These are phyloP conservation scores for Myxozyma monticola DNA, from an alignment of 805 yeast species.

Conservation along the genomic window DNA sequence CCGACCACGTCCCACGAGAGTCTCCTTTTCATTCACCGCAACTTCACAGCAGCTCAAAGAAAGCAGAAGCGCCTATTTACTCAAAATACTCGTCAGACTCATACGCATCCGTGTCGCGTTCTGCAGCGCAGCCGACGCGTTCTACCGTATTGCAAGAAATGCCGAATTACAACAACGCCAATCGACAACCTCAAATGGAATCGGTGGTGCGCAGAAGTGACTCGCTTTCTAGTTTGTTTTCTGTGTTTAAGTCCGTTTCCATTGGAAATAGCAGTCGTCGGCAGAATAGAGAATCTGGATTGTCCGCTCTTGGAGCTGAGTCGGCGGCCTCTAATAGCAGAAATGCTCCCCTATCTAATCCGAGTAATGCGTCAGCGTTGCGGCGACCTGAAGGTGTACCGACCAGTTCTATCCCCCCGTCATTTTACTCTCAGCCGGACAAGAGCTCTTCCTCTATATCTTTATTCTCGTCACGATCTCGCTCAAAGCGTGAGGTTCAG, in stretches of 20 bases:
- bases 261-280: not conserved
- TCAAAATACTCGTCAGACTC: too few species aligned
- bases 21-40: too few species aligned
- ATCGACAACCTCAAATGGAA: too few species aligned
- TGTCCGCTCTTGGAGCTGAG: not conserved
- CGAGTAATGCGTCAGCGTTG: not conserved
- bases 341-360: not conserved
- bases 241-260: slow-evolving; percentile 6
- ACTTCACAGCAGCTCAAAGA: too few species aligned
- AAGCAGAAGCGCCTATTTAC: too few species aligned
- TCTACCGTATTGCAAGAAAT: too few species aligned
- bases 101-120: too few species aligned
- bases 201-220: slow-evolving; percentile 5
- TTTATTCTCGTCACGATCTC: not conserved
- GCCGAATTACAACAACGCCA: too few species aligned
- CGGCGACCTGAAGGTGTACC: not conserved
- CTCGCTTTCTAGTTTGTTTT: slow-evolving; percentile 8
- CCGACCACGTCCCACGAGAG: too few species aligned
- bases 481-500: slow-evolving; percentile 1
- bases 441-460: slow-evolving; percentile 3
- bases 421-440: slow-evolving; percentile 3
- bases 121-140: too few species aligned
- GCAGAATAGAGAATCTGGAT: slow-evolving; percentile 3
- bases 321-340: too few species aligned
- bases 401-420: not conserved